Percentiles rank a stretch among this genome's conserved stretches.
These are phyloP conservation scores for Phytophthora sojae DNA, from an alignment of 352 stramenopile genomes.

Conservation along the genomic window DNA sequence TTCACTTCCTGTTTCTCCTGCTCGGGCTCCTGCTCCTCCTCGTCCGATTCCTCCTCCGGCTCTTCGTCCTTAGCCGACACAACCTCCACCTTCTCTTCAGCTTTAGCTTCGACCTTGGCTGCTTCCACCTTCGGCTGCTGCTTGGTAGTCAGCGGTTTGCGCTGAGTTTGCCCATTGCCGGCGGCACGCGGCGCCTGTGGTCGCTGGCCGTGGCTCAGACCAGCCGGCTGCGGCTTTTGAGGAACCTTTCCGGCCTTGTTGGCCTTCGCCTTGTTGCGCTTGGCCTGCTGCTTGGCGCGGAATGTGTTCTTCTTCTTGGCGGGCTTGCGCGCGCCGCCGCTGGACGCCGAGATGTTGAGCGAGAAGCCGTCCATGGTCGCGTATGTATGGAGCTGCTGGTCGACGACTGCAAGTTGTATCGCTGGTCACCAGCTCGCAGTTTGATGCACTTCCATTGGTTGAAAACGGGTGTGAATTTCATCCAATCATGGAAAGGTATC, in stretches of 20 bases:
- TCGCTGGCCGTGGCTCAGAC: slow-evolving; percentile 11
- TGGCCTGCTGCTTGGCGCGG: slow-evolving; percentile 76
- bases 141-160: slow-evolving; percentile 3
- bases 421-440: slow-evolving; percentile 17
- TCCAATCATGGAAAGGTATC: slow-evolving; percentile 25
- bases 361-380: slow-evolving; percentile 71
- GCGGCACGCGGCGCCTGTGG: slow-evolving; percentile 3
- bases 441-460: slow-evolving; percentile 21
- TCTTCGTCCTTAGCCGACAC: slow-evolving; percentile 14
- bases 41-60: slow-evolving; percentile 7
- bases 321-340: slow-evolving; percentile 39
- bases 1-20: slow-evolving; percentile 21
- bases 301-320: slow-evolving; percentile 85
- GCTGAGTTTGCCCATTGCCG: slow-evolving; percentile 8
- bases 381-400: slow-evolving; percentile 2
- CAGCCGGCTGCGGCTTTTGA: slow-evolving; percentile 7
- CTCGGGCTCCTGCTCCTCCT: slow-evolving; percentile 10
- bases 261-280: slow-evolving; percentile 54
- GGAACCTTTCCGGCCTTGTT: slow-evolving; percentile 38
- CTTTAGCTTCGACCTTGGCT: slow-evolving; percentile 1
- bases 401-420: slow-evolving; percentile 13
- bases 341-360: slow-evolving; percentile 81
- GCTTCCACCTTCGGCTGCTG: slow-evolving; percentile 9
- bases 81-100: slow-evolving; percentile 21
- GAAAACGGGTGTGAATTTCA: slow-evolving; percentile 12